Conservation (phyloP, 1,284 basidiomycete genomes). For the Peniophora sp. region DNA sequence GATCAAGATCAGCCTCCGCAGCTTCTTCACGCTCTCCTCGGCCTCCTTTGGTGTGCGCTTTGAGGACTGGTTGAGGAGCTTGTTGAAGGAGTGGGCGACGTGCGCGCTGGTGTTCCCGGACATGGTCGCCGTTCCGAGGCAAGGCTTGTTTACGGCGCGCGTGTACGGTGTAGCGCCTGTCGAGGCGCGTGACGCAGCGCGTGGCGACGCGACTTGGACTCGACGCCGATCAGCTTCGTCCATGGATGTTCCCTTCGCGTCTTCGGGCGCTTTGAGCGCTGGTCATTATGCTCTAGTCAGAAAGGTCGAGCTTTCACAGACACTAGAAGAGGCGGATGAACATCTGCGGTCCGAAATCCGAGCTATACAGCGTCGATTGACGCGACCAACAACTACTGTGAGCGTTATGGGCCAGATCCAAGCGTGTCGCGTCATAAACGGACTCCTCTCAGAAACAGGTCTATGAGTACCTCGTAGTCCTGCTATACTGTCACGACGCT, state of each 20-base stretch:
- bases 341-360: slow-evolving; percentile 50
- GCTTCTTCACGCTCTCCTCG: slow-evolving; percentile 74
- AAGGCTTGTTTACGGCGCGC: neutral
- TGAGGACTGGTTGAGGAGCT: slow-evolving; percentile 63
- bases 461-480: slow-evolving; percentile 53
- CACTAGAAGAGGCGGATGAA: slow-evolving; percentile 49
- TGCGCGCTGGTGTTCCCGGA: slow-evolving; percentile 23
- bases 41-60: slow-evolving; percentile 62
- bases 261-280: slow-evolving; percentile 67
- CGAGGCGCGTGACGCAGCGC: neutral
- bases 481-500: slow-evolving; percentile 60
- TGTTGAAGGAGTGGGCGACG: slow-evolving; percentile 68
- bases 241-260: slow-evolving; percentile 69
- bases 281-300: slow-evolving; percentile 66
- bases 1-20: slow-evolving; percentile 77
- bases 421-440: slow-evolving; percentile 2
- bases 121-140: slow-evolving; percentile 8
- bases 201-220: no score
- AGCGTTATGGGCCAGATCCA: slow-evolving; percentile 33
- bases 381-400: slow-evolving; percentile 33
- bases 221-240: neutral
- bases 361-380: slow-evolving; percentile 41
- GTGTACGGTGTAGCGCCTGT: neutral
- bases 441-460: slow-evolving; percentile 37
- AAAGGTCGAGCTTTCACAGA: slow-evolving; percentile 52